Percentiles rank a stretch among this genome's conserved stretches.
Evolutionary conservation across 768 basidiomycete genomes (phyloP).

Genomic region (Chalciporus chontae): DNA sequence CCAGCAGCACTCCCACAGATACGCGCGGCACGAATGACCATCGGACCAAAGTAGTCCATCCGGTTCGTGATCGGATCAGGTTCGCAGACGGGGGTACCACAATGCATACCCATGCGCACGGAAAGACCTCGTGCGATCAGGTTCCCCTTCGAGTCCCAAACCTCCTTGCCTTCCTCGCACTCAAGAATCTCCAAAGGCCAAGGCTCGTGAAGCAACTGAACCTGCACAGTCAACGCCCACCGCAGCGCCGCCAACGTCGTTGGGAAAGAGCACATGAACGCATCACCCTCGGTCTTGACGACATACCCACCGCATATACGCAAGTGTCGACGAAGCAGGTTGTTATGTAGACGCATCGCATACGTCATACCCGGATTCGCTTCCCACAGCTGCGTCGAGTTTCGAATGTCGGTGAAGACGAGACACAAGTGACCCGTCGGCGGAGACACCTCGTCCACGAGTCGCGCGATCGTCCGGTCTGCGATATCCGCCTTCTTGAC

Average conservation of each 20-base stretch:
- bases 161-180: slow-evolving; percentile 83
- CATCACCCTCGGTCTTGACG: slow-evolving; percentile 99
- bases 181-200: slow-evolving; percentile 96
- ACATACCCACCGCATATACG: slow-evolving; percentile 94
- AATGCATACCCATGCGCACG: slow-evolving; percentile 97
- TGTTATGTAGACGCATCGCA: slow-evolving; percentile 89
- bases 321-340: slow-evolving; percentile 76
- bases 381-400: slow-evolving; percentile 97
- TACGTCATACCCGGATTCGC: slow-evolving; percentile 92
- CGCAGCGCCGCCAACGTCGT: slow-evolving; percentile 81
- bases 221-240: slow-evolving; percentile 88
- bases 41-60: slow-evolving; percentile 98
- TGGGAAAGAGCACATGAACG: slow-evolving; percentile 98
- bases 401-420: slow-evolving; percentile 97
- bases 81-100: slow-evolving; percentile 86
- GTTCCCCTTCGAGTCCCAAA: slow-evolving; percentile 60
- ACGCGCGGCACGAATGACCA: slow-evolving; percentile 91
- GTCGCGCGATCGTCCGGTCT: slow-evolving; percentile 57
- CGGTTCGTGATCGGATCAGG: slow-evolving; percentile 86
- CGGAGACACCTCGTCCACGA: slow-evolving; percentile 77
- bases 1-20: slow-evolving; percentile 82
- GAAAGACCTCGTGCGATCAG: slow-evolving; percentile 85
- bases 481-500: slow-evolving; percentile 47
- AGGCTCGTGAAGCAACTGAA: slow-evolving; percentile 70
- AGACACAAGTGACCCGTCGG: slow-evolving; percentile 87